A percentile compares a stretch with the other conserved stretches of the same genome.
These are phyloP conservation scores for Phytomonas sp. DNA, from an alignment of 208 protist species.

Conservation along the genomic window DNA sequence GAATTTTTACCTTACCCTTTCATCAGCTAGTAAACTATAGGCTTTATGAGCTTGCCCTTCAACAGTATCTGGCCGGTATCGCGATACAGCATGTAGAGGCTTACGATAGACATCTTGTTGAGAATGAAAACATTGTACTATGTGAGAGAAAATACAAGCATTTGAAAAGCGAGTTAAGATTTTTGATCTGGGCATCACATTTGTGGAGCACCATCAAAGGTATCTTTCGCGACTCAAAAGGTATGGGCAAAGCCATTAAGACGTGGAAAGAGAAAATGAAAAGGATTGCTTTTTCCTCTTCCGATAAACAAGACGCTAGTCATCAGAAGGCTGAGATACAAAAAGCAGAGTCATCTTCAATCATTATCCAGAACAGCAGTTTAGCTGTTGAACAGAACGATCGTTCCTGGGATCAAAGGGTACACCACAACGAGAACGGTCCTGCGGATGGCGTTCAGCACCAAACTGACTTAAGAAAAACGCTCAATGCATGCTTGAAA, in stretches of 20 bases:
- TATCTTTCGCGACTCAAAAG: not conserved
- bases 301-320: not conserved
- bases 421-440: no score
- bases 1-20: conserved; percentile 35
- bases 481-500: no score
- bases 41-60: conserved; percentile 28
- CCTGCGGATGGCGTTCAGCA: no score
- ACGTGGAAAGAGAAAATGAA: not conserved
- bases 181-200: not conserved
- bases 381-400: not conserved
- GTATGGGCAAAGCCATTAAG: not conserved
- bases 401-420: not conserved
- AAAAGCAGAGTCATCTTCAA: not conserved
- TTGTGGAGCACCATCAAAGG: not conserved
- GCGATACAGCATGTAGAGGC: conserved; percentile 13
- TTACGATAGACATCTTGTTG: not conserved
- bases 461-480: no score
- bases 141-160: not conserved
- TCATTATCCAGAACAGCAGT: not conserved
- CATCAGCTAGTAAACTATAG: conserved; percentile 32
- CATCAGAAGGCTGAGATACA: not conserved
- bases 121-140: not conserved
- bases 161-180: not conserved
- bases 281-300: not conserved
- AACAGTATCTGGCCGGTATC: conserved; percentile 30